These are phyloP conservation scores for Fusarium metavorans DNA, from an alignment of 2,329 filamentous ascomycete genomes.

Conservation along the genomic window DNA sequence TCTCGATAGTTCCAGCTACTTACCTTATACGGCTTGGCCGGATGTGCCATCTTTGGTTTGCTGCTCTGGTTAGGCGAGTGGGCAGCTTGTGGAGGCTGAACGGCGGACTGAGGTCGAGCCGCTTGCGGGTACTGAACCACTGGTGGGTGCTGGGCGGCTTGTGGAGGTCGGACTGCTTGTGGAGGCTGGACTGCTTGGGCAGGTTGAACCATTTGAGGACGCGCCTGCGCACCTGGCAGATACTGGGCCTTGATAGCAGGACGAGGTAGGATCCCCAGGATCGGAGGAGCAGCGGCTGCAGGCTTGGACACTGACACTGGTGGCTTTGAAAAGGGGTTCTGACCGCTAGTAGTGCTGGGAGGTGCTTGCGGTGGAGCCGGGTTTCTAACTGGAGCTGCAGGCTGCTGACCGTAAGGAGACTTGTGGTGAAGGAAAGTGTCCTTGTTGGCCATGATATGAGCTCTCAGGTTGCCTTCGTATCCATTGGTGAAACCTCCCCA, in stretches of 20 bases:
- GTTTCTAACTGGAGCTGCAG: background rate
- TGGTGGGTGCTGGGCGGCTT: background rate
- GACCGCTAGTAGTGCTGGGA: background rate
- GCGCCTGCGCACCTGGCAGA: slow-evolving; percentile 13
- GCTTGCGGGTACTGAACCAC: background rate
- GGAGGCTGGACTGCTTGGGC: background rate
- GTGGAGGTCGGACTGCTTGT: background rate
- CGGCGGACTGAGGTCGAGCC: background rate
- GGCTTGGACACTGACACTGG: slow-evolving; percentile 1
- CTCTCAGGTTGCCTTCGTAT: slow-evolving; percentile 65
- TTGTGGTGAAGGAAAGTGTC: slow-evolving; percentile 38
- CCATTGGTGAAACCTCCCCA: slow-evolving; percentile 71
- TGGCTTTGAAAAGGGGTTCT: slow-evolving; percentile 24
- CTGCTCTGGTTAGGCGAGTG: slow-evolving; percentile 19
- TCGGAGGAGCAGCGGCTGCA: background rate
- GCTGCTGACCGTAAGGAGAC: slow-evolving; percentile 5
- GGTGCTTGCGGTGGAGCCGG: slow-evolving; percentile 1
- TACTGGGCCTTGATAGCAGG: slow-evolving; percentile 40
- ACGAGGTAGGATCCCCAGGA: slow-evolving; percentile 20
- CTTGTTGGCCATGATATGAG: slow-evolving; percentile 56
- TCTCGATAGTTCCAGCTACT: slow-evolving; percentile 43
- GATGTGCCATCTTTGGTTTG: slow-evolving; percentile 42
- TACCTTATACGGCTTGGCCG: slow-evolving; percentile 50
- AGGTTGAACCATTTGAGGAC: slow-evolving; percentile 15
- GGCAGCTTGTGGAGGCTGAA: background rate